These are phyloP conservation scores for Pterocarpus santalinus DNA, from an alignment of 306 rosid genomes.

Conservation along the genomic window DNA sequence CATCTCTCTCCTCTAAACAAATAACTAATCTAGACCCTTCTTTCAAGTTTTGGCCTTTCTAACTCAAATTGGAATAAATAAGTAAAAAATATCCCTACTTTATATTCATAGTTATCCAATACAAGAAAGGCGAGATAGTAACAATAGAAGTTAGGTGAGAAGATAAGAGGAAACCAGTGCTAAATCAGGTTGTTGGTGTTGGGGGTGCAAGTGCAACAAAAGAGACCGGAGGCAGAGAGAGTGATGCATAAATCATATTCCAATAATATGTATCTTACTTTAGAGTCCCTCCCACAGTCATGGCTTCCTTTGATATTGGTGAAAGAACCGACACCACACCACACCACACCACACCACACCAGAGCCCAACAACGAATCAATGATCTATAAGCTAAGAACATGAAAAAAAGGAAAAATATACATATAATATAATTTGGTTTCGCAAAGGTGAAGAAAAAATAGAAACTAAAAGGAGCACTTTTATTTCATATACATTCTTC, in stretches of 20 bases:
- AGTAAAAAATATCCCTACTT: neutral
- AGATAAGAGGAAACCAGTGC: neutral
- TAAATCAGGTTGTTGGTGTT: neutral
- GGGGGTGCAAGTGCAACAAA: neutral
- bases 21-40: neutral
- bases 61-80: constrained; percentile 14
- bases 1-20: neutral
- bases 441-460: neutral
- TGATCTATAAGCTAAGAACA: neutral
- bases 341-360: neutral
- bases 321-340: neutral
- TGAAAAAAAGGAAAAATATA: neutral
- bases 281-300: neutral
- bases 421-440: neutral
- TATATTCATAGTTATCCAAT: neutral
- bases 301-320: neutral
- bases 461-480: neutral
- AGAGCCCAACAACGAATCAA: neutral
- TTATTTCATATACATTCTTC: neutral
- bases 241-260: neutral
- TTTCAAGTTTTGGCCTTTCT: constrained; percentile 18
- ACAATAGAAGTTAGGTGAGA: neutral
- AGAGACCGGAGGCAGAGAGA: no score
- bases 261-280: neutral
- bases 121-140: neutral